Evolutionary conservation across 1,139 yeast species (phyloP).

Genomic region (Magnusiomyces sp.): DNA sequence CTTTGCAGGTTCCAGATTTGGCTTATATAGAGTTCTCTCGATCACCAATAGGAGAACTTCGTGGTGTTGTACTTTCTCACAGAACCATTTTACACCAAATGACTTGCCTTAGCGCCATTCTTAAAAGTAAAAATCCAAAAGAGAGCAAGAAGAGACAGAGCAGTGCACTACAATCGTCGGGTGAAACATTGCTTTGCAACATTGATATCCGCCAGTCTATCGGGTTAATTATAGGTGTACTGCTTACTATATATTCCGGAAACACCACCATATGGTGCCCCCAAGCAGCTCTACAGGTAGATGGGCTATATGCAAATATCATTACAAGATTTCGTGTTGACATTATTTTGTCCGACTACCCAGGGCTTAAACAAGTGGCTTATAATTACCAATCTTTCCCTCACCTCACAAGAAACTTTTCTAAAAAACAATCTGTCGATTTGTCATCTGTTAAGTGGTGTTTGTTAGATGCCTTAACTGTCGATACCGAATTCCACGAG

Average conservation of each 20-base stretch:
- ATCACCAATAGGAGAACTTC: constrained; percentile 81
- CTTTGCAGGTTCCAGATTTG: constrained; percentile 61
- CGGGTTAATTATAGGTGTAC: constrained; percentile 73
- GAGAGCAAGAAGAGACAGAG: constrained; percentile 1
- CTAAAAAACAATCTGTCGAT: constrained; percentile 71
- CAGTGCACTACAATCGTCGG: constrained; percentile 24
- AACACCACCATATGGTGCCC: constrained; percentile 77
- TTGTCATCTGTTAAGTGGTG: constrained; percentile 82
- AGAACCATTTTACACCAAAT: constrained; percentile 83
- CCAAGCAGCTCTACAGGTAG: constrained; percentile 61
- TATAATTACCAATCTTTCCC: constrained; percentile 92
- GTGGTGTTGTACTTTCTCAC: constrained; percentile 92
- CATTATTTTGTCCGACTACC: constrained; percentile 71
- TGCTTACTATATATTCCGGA: constrained; percentile 80
- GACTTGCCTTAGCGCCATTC: constrained; percentile 60
- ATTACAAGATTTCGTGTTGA: constrained; percentile 66
- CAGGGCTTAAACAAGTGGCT: constrained; percentile 86
- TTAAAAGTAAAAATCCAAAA: constrained; percentile 29
- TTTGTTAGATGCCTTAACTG: constrained; percentile 79
- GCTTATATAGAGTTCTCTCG: constrained; percentile 92
- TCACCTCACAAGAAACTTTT: constrained; percentile 67
- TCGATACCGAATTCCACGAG: constrained; percentile 90
- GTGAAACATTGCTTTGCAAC: constrained; percentile 46
- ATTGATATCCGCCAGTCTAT: constrained; percentile 81
- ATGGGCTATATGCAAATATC: constrained; percentile 81